Conservation (phyloP, 331 rosid genomes). For the Pyrus hybrid region DNA sequence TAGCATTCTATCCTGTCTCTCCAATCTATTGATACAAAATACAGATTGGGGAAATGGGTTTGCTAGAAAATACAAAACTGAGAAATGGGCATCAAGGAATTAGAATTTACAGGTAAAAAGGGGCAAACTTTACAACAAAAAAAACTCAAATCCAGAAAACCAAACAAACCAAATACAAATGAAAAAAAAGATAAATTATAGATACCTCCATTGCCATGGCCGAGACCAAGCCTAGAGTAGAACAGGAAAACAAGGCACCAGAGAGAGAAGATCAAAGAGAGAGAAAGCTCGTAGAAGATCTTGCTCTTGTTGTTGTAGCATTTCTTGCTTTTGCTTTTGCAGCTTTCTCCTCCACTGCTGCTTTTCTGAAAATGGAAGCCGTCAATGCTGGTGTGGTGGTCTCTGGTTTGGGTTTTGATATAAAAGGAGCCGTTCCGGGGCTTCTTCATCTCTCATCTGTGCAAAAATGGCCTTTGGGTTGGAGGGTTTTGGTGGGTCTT, state of each 20-base stretch:
- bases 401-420: slow-evolving; percentile 22
- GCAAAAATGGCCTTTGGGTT: neutral
- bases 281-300: slow-evolving; percentile 51
- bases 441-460: slow-evolving; percentile 46
- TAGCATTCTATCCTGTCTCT: neutral
- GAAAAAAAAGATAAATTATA: neutral
- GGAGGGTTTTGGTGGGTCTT: slow-evolving; percentile 1
- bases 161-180: neutral
- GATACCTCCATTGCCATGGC: slow-evolving; percentile 51
- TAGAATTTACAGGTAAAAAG: neutral
- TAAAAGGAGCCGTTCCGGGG: slow-evolving; percentile 20
- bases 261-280: slow-evolving; percentile 51
- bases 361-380: neutral
- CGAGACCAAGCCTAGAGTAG: slow-evolving; percentile 48
- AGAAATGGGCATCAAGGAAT: neutral
- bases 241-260: slow-evolving; percentile 55
- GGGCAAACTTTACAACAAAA: neutral
- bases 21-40: neutral
- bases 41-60: neutral
- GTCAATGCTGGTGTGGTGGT: neutral
- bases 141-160: neutral
- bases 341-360: neutral
- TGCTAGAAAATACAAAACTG: neutral
- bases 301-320: slow-evolving; percentile 17
- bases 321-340: slow-evolving; percentile 14